Conservation (phyloP, 176 grass and related monocot genomes). For the Phoenix roebelenii region DNA sequence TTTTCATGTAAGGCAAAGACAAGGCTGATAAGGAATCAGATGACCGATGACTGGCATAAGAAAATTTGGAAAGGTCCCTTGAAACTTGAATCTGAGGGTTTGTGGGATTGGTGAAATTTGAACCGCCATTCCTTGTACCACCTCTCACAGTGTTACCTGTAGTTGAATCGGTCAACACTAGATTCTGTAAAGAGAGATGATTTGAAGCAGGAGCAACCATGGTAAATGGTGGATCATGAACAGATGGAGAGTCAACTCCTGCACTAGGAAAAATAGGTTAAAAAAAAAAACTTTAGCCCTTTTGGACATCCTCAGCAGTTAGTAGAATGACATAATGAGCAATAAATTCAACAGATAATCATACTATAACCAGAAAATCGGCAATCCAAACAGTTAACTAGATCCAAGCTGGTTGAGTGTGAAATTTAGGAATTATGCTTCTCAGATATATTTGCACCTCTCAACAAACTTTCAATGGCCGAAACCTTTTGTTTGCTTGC, state of each 20-base stretch:
- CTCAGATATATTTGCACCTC: conserved; percentile 58
- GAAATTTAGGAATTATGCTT: conserved; percentile 62
- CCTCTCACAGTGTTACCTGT: conserved; percentile 38
- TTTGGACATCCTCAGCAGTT: no score
- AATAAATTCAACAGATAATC: no score
- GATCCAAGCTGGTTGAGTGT: conserved; percentile 83
- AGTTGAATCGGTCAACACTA: conserved; percentile 52
- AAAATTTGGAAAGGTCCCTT: conserved; percentile 61
- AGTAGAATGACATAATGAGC: no score
- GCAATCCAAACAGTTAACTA: conserved; percentile 53
- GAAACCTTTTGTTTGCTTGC: conserved; percentile 98
- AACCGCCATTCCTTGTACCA: conserved; percentile 66
- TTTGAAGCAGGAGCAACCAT: conserved; percentile 52
- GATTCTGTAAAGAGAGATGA: conserved; percentile 53
- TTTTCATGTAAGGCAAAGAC: conserved; percentile 57
- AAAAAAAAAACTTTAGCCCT: conserved; percentile 21
- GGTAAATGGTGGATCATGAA: conserved; percentile 71
- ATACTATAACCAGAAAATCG: neutral
- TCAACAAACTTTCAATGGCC: conserved; percentile 98
- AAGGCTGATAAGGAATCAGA: conserved; percentile 61
- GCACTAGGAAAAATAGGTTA: conserved; percentile 50
- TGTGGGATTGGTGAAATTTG: conserved; percentile 39
- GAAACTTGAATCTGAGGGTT: conserved; percentile 37
- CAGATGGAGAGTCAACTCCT: conserved; percentile 86
- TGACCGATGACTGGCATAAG: conserved; percentile 53